Base-by-base conservation (phyloP, 2,329 filamentous ascomycete species). In the Penicillium olsonii region DNA sequence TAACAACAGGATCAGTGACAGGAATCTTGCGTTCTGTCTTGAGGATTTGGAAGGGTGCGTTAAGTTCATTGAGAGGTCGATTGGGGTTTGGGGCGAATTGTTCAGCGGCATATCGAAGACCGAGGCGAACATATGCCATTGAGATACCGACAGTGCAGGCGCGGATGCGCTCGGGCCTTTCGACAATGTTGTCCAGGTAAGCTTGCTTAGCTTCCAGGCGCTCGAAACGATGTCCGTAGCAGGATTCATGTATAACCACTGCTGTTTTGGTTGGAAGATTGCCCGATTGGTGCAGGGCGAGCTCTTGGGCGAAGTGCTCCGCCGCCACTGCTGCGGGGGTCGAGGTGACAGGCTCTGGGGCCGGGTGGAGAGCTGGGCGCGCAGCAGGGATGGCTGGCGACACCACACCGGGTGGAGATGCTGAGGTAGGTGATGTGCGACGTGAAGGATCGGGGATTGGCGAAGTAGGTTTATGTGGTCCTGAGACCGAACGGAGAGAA, bases 161-260 rank as follows among this genome's bases (percentile, higher is more conserved):
- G 60, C 88, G 88, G 56, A 99, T 85, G 51, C 94, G 81, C 74
- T 99, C 94, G 0, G 94, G 94, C 10, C 94, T 82, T 73, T 99
- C 94, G 41, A 99, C 92, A 57, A 99, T 96, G 48, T 85, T 88
- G 62, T 78, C 84, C 1, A 50, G 97, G 78, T 14, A 82, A 81
- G 37, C 76, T 80, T 62, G 87, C 87, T 18, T 84, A 87, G 1
- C 90, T 87, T 60, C 88, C 86, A 4, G 90, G 37, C 94, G 82
- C 10, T 92, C 90, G 70, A 85, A 99, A 18, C 91, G 86, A 73
- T 99, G 94, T 19, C 92, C 92, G 68, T 97, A 99, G 71, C 92
- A 96, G 45, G 88, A 86, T 73, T 99, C 94, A 63, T 97, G 91
- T 2, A 99, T 75, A 24, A 99, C 81, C 39, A 97, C 91, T 4